These are phyloP conservation scores for Leccinellum albellum DNA, from an alignment of 768 basidiomycete genomes.

Conservation along the genomic window DNA sequence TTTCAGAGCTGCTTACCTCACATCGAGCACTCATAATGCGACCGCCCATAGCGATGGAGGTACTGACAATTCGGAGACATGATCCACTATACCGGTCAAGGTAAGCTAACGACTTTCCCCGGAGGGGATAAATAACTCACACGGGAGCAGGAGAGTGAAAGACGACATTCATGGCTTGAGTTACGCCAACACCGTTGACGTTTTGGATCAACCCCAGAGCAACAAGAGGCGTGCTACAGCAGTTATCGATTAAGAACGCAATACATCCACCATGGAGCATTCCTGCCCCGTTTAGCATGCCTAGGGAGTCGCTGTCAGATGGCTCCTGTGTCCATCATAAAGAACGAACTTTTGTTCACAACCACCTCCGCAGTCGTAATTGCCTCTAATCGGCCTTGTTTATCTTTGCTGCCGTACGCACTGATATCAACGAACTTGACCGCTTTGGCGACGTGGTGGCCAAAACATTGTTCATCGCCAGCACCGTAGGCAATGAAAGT, in stretches of 20 bases:
- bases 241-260: constrained; percentile 72
- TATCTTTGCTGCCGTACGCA: constrained; percentile 43
- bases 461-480: constrained; percentile 59
- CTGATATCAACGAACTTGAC: constrained; percentile 61
- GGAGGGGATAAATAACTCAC: constrained; percentile 36
- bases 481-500: constrained; percentile 71
- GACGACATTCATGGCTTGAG: constrained; percentile 63
- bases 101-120: constrained; percentile 3
- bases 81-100: constrained; percentile 44
- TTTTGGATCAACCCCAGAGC: constrained; percentile 58
- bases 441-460: constrained; percentile 54
- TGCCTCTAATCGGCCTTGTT: constrained; percentile 54
- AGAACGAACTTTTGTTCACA: constrained; percentile 51
- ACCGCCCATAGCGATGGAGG: constrained; percentile 63
- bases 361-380: constrained; percentile 58
- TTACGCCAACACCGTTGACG: constrained; percentile 71
- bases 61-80: constrained; percentile 55
- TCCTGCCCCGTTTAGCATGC: constrained; percentile 72
- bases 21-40: constrained; percentile 69
- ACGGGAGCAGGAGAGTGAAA: constrained; percentile 66
- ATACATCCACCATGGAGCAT: constrained; percentile 77
- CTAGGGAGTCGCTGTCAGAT: constrained; percentile 30
- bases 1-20: constrained; percentile 44
- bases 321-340: not conserved
- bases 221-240: constrained; percentile 65